phyloP scores from a whole-genome alignment of 2,329 filamentous ascomycete genomes.

The Pseudopyrenochaeta lycopersici region DNA sequence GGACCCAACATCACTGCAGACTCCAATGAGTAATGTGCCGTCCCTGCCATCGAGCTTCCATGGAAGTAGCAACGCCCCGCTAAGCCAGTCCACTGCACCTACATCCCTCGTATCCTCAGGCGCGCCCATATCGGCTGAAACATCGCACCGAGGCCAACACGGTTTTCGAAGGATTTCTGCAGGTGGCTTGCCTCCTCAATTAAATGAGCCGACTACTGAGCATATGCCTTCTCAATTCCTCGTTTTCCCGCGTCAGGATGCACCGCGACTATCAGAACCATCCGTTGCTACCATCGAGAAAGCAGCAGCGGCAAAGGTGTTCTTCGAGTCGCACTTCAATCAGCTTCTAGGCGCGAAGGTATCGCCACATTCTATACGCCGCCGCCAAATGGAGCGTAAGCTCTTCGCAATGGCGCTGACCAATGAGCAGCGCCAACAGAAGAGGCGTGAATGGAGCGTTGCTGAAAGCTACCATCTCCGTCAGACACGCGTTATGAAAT shows the following conservation, averaged over 20 bases:
- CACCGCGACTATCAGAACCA: conserved; percentile 42
- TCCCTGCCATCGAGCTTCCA: conserved; percentile 39
- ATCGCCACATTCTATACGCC: conserved; percentile 68
- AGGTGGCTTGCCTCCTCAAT: conserved; percentile 22
- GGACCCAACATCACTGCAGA: conserved; percentile 8
- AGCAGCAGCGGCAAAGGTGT: conserved; percentile 82
- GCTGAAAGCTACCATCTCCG: conserved; percentile 80
- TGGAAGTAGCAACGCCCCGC: conserved; percentile 36
- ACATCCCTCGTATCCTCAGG: conserved; percentile 46
- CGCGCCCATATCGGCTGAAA: conserved; percentile 40
- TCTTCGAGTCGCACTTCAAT: conserved; percentile 85
- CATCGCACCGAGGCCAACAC: conserved; percentile 29
- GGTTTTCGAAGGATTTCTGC: conserved; percentile 17
- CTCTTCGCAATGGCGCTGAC: conserved; percentile 67
- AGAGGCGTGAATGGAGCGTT: conserved; percentile 67
- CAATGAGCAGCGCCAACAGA: conserved; percentile 63
- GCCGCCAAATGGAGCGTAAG: conserved; percentile 69
- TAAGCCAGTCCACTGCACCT: conserved; percentile 46
- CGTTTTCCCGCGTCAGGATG: conserved; percentile 46
- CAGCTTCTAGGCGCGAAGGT: conserved; percentile 65
- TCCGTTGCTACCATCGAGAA: conserved; percentile 74
- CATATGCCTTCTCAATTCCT: conserved; percentile 33
- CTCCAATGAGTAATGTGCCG: conserved; percentile 22
- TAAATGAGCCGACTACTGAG: conserved; percentile 20
- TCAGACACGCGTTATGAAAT: conserved; percentile 74